A percentile compares a stretch with the other conserved stretches of the same genome.
Conservation (phyloP, 2,329 filamentous ascomycete genomes). For the Pseudocercospora musae region DNA sequence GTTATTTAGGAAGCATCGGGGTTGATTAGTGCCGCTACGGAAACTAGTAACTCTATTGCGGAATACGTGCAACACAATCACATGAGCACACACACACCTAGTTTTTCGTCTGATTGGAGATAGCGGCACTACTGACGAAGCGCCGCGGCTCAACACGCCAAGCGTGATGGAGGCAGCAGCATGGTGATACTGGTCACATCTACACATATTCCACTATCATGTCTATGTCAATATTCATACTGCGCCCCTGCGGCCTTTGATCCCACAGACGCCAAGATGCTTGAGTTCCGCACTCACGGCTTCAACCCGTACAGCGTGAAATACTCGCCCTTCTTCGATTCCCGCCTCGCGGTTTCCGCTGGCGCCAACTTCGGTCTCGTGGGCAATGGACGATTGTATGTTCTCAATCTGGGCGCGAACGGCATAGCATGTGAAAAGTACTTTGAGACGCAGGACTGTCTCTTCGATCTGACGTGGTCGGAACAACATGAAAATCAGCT, state of each 20-base stretch:
- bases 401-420: slow-evolving; percentile 75
- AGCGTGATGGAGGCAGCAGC: background rate
- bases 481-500: slow-evolving; percentile 96
- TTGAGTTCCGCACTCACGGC: slow-evolving; percentile 89
- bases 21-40: too few species aligned
- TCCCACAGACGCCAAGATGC: slow-evolving; percentile 56
- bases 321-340: slow-evolving; percentile 98
- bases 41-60: too few species aligned
- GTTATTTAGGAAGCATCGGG: too few species aligned
- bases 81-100: too few species aligned
- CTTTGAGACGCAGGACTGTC: slow-evolving; percentile 94
- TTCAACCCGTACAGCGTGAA: slow-evolving; percentile 97
- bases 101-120: too few species aligned
- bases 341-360: slow-evolving; percentile 80
- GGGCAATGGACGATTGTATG: slow-evolving; percentile 86
- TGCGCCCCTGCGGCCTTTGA: background rate
- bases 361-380: slow-evolving; percentile 97
- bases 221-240: background rate
- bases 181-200: background rate
- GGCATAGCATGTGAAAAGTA: slow-evolving; percentile 83
- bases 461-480: slow-evolving; percentile 94
- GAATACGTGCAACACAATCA: too few species aligned
- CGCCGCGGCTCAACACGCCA: background rate
- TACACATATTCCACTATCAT: too few species aligned
- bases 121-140: background rate